A percentile compares a stretch with the other conserved stretches of the same genome.
Conservation (phyloP, 2,329 filamentous ascomycete genomes). For the Fusarium poae region DNA sequence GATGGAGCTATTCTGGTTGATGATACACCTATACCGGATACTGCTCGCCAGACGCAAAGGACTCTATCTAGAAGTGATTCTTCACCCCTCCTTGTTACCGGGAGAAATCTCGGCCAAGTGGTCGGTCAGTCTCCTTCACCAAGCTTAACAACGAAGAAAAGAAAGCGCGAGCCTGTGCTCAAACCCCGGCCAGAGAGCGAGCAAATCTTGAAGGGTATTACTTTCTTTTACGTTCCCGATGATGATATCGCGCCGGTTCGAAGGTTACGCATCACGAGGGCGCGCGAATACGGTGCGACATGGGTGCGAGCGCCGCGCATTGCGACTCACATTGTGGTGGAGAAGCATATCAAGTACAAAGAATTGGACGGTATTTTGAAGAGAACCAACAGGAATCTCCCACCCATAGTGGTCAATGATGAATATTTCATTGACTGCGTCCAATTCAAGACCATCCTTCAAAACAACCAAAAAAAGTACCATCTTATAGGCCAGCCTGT, state of each 20-base stretch:
- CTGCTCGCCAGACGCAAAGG: constrained; percentile 36
- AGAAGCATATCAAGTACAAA: constrained; percentile 73
- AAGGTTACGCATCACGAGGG: constrained; percentile 78
- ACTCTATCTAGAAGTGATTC: constrained; percentile 49
- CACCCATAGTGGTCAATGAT: constrained; percentile 72
- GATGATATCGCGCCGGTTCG: constrained; percentile 77
- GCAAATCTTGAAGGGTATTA: constrained; percentile 71
- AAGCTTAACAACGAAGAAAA: constrained; percentile 55
- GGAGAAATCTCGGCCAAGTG: constrained; percentile 14
- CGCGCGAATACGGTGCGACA: constrained; percentile 78
- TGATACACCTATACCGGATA: constrained; percentile 50
- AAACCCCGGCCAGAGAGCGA: constrained; percentile 64
- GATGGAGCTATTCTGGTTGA: constrained; percentile 43
- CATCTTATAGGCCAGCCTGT: constrained; percentile 64
- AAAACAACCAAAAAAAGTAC: constrained; percentile 71
- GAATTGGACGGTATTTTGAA: constrained; percentile 68
- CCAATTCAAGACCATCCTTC: constrained; percentile 67
- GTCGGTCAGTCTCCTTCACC: constrained; percentile 46
- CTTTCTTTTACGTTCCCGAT: constrained; percentile 85
- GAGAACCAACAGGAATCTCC: constrained; percentile 34
- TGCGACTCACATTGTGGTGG: constrained; percentile 85
- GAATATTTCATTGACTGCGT: constrained; percentile 78
- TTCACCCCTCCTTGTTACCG: constrained; percentile 48
- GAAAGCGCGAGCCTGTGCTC: constrained; percentile 59
- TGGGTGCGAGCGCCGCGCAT: constrained; percentile 72